Conservation (phyloP, 306 rosid species). For the Betula pendula region DNA sequence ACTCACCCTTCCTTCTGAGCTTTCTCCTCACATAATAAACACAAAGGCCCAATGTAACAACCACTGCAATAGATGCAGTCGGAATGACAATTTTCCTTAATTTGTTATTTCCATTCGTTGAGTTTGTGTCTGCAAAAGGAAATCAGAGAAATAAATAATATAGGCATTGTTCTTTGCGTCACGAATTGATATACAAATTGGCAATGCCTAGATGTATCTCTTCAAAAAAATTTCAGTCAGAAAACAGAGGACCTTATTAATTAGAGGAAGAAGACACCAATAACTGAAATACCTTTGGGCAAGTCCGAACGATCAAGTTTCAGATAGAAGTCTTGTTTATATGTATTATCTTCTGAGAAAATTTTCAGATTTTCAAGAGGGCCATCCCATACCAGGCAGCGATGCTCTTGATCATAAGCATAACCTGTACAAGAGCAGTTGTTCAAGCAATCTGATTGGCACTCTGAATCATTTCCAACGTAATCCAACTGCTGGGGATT, state of each 20-base stretch:
- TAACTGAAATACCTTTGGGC: background rate
- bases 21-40: conserved; percentile 10
- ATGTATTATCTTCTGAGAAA: background rate
- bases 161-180: background rate
- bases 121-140: background rate
- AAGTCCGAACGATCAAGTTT: conserved; percentile 15
- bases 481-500: background rate
- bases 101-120: background rate
- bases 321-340: background rate
- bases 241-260: background rate
- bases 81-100: background rate
- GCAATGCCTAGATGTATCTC: background rate
- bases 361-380: background rate
- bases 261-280: background rate
- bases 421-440: conserved; percentile 20
- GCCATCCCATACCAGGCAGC: conserved; percentile 18
- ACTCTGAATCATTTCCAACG: background rate
- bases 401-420: background rate
- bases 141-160: conserved; percentile 1
- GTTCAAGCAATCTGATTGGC: background rate
- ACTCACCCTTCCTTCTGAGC: conserved; percentile 20
- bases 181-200: background rate
- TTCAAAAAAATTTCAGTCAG: background rate
- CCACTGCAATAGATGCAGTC: background rate
- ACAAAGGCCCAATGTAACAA: background rate